These are phyloP conservation scores for Candida gigantensis DNA, from an alignment of 1,139 yeast species.

Conservation along the genomic window DNA sequence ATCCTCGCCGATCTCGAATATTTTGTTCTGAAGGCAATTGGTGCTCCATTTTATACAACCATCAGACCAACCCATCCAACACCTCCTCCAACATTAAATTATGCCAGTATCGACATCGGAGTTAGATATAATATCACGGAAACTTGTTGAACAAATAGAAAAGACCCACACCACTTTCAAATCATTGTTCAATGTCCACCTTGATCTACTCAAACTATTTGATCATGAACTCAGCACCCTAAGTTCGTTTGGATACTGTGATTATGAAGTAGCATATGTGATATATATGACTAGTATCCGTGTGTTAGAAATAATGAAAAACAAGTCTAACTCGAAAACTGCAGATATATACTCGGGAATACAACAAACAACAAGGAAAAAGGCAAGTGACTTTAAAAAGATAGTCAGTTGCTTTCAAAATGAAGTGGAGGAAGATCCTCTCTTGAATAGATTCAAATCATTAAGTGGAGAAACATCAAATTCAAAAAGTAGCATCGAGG, in stretches of 20 bases:
- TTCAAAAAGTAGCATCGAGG: not conserved
- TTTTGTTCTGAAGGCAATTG: no score
- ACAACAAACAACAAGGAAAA: slow-evolving; percentile 24
- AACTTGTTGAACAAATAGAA: slow-evolving; percentile 6
- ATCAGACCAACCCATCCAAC: not conserved
- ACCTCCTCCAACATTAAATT: not conserved
- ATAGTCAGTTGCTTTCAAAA: slow-evolving; percentile 8
- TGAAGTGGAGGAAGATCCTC: slow-evolving; percentile 20
- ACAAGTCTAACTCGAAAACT: slow-evolving; percentile 16
- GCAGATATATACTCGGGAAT: slow-evolving; percentile 23
- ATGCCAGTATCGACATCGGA: slow-evolving; percentile 1
- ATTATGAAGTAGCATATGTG: slow-evolving; percentile 39
- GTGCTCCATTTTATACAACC: no score
- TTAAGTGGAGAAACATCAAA: slow-evolving; percentile 8
- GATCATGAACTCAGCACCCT: slow-evolving; percentile 31
- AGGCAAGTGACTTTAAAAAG: slow-evolving; percentile 13
- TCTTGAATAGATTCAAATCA: slow-evolving; percentile 22
- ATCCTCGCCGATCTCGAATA: no score
- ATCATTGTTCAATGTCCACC: slow-evolving; percentile 18
- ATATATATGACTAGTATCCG: slow-evolving; percentile 21
- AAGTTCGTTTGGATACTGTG: slow-evolving; percentile 35
- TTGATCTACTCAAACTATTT: slow-evolving; percentile 38
- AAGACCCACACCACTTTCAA: slow-evolving; percentile 4
- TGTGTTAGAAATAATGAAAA: slow-evolving; percentile 12
- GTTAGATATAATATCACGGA: slow-evolving; percentile 3